Evolutionary conservation across 2,329 filamentous ascomycete species (phyloP), one percentile per base, ranked within the genome.

Genomic region (Orbilia blumenaviensis): DNA sequence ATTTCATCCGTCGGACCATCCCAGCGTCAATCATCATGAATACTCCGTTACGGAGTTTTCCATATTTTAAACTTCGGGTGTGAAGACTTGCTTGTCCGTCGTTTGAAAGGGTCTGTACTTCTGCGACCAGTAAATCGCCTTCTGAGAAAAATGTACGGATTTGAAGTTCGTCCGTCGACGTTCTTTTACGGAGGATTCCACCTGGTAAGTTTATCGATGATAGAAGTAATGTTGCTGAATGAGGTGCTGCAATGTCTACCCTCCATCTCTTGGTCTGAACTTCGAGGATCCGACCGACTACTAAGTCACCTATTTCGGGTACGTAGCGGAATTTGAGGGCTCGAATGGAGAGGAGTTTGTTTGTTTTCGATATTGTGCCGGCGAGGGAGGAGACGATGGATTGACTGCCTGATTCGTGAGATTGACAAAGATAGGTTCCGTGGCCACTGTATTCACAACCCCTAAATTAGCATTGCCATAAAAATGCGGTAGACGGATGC

Each of bases 91-190:
- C 94, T 0, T 89, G 90, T 71, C 94, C 94, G 83, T 98, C 94
- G 71, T 89, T 87, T 82, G 93, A 92, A 66, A 99, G 86, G 79
- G 89, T 89, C 86, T 99, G 95, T 66, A 99, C 95, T 84, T 99
- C 95, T 0, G 95, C 95, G 16, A 98, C 92, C 14, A 99, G 85
- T 62, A 99, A 85, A 82, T 99, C 95, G 10, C 95, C 95, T 83
- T 99, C 95, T 66, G 91, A 90, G 84, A 99, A 98, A 84, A 97
- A 99, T n/a, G 90, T 92, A 60, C 95, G 89, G 83, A 99, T 98
- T 84, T 98, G 95, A 80, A 99, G 87, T 85, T 98, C 95, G 83
- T 99, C 95, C 14, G 95, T 96, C 81, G 94, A 94, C 27, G 95
- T 99, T 78, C 95, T 88, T 82, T 94, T 92, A 72, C 95, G 89